Conservation (phyloP, 1,284 basidiomycete genomes). For the Lignosus rhinocerotis region DNA sequence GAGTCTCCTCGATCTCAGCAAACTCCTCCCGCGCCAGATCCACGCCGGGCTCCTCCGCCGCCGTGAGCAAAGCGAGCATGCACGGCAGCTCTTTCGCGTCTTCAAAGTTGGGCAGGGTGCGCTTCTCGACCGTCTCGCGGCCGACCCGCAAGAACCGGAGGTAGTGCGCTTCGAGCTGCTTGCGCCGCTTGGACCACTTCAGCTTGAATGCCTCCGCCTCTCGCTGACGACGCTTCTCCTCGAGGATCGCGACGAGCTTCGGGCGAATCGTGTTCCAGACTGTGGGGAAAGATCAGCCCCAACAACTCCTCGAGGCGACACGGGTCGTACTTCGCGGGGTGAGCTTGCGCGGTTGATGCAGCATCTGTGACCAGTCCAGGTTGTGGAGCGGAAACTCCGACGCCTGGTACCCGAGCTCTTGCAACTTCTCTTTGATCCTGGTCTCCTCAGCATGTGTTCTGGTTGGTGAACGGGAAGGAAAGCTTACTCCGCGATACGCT, state of each 20-base stretch:
- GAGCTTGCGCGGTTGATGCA: conserved; percentile 9
- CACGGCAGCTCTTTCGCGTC: not conserved
- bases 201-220: not conserved
- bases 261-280: conserved; percentile 13
- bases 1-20: not conserved
- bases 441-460: too few relatives aligned
- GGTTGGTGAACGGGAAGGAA: not conserved
- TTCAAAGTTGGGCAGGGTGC: not conserved
- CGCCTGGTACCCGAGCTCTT: not conserved
- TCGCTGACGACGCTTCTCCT: not conserved
- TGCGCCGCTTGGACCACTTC: conserved; percentile 4
- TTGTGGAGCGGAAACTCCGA: not conserved
- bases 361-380: not conserved
- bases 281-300: not conserved
- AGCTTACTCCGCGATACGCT: conserved; percentile 1
- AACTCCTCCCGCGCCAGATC: not conserved
- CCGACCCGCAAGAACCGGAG: not conserved
- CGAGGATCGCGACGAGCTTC: conserved; percentile 3
- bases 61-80: not conserved
- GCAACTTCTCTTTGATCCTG: conserved; percentile 2
- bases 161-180: not conserved
- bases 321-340: conserved; percentile 8
- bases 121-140: not conserved
- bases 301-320: not conserved
- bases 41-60: not conserved